A percentile compares a stretch with the other conserved stretches of the same genome.
Evolutionary conservation across 208 protist species (phyloP).

Genomic region (Porcisia hertigi): DNA sequence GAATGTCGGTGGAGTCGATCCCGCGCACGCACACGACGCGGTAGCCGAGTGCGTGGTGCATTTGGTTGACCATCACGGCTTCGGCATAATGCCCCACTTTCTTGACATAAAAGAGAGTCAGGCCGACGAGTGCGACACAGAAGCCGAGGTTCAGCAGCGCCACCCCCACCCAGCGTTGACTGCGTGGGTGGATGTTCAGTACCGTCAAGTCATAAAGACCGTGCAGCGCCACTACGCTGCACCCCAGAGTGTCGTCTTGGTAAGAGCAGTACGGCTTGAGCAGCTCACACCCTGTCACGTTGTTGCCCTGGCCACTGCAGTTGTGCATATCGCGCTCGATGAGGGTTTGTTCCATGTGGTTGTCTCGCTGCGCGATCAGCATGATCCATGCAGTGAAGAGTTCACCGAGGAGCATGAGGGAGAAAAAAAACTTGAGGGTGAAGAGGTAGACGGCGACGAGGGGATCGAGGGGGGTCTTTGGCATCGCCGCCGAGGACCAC

Average conservation of each 20-base stretch:
- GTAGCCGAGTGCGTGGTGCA: slow-evolving; percentile 72
- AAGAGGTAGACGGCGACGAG: slow-evolving; percentile 81
- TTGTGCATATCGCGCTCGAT: slow-evolving; percentile 50
- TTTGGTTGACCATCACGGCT: slow-evolving; percentile 63
- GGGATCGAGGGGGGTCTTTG: slow-evolving; percentile 67
- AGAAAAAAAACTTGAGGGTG: slow-evolving; percentile 74
- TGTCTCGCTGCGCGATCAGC: slow-evolving; percentile 46
- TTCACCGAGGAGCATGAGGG: slow-evolving; percentile 60
- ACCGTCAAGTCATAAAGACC: slow-evolving; percentile 85
- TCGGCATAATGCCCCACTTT: slow-evolving; percentile 55
- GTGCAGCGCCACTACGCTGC: slow-evolving; percentile 51
- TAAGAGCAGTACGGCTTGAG: slow-evolving; percentile 66
- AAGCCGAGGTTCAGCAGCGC: slow-evolving; percentile 69
- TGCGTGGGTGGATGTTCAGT: slow-evolving; percentile 68
- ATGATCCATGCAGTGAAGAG: slow-evolving; percentile 76
- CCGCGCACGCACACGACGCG: slow-evolving; percentile 76
- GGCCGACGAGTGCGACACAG: slow-evolving; percentile 44
- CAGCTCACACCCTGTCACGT: slow-evolving; percentile 52
- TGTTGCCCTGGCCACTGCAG: slow-evolving; percentile 44
- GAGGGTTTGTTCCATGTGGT: slow-evolving; percentile 47
- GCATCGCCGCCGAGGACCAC: slow-evolving; percentile 11
- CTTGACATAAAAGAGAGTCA: slow-evolving; percentile 52
- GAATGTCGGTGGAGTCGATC: slow-evolving; percentile 36
- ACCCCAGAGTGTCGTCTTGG: slow-evolving; percentile 37
- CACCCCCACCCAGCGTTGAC: slow-evolving; percentile 59